phyloP scores from a whole-genome alignment of 208 protist genomes.

The Sergeia podlipaevii region DNA sequence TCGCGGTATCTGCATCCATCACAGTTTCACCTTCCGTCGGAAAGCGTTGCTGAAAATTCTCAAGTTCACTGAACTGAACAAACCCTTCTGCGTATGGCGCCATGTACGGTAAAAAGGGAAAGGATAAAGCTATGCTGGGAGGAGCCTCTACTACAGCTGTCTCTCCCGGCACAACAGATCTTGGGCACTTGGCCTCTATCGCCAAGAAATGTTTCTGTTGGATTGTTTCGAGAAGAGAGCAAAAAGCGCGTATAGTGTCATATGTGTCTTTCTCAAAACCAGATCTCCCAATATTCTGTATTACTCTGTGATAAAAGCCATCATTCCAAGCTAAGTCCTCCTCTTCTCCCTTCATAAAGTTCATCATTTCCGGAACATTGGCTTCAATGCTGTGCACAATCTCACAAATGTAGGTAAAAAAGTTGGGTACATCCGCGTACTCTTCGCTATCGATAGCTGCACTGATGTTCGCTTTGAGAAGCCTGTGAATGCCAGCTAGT shows the following conservation, averaged over 20 bases:
- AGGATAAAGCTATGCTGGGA: conserved; percentile 40
- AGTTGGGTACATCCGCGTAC: conserved; percentile 74
- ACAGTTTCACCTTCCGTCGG: conserved; percentile 11
- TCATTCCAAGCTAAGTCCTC: conserved; percentile 33
- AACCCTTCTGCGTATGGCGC: conserved; percentile 70
- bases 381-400: conserved; percentile 41
- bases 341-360: not conserved
- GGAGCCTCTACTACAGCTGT: not conserved
- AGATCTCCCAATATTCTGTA: conserved; percentile 44
- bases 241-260: conserved; percentile 53
- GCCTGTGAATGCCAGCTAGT: conserved; percentile 25
- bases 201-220: conserved; percentile 43
- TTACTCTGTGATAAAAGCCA: conserved; percentile 51
- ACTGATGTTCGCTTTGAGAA: conserved; percentile 36
- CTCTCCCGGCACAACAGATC: not conserved
- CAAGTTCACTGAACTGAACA: conserved; percentile 37
- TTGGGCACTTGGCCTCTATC: not conserved
- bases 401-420: conserved; percentile 76
- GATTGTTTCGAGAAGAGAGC: conserved; percentile 57
- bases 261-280: conserved; percentile 47
- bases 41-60: conserved; percentile 14
- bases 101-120: conserved; percentile 68
- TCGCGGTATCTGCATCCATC: conserved; percentile 14
- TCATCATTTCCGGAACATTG: conserved; percentile 15
- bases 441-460: conserved; percentile 49